Evolutionary conservation across 495 filamentous ascomycete genomes (phyloP).

Genomic region (Cercophora newfieldiana): DNA sequence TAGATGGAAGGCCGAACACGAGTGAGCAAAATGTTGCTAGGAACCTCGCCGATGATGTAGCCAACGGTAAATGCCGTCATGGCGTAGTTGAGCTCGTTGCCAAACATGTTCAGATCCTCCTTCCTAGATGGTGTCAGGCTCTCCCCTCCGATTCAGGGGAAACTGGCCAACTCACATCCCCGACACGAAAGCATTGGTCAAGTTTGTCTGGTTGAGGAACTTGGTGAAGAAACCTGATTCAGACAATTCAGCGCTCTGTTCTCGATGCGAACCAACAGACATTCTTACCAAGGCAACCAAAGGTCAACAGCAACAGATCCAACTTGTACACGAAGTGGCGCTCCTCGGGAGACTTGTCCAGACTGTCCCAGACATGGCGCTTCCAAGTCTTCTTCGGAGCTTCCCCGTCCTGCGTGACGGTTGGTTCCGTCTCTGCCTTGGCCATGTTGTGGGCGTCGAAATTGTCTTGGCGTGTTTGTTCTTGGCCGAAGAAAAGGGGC

Average conservation of each 20-base stretch:
- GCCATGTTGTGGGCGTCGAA: no score
- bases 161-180: conserved; percentile 29
- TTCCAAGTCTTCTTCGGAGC: conserved; percentile 37
- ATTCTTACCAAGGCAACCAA: conserved; percentile 3
- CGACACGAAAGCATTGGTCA: conserved; percentile 54
- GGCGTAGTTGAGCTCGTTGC: conserved; percentile 54
- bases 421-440: no score
- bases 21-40: conserved; percentile 44
- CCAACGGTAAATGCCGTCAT: conserved; percentile 62
- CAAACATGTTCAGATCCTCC: conserved; percentile 58
- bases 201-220: conserved; percentile 58
- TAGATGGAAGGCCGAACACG: conserved; percentile 56
- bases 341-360: conserved; percentile 62
- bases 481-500: no score
- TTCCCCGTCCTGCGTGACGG: not conserved
- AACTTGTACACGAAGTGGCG: conserved; percentile 61
- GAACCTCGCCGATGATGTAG: conserved; percentile 63
- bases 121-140: conserved; percentile 47
- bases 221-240: conserved; percentile 54
- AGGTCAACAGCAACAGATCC: conserved; percentile 54
- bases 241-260: conserved; percentile 3
- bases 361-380: conserved; percentile 58
- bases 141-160: conserved; percentile 43
- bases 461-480: no score
- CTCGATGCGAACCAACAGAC: not conserved